Base-by-base conservation (phyloP, 768 basidiomycete genomes). In the Chalciporus piperatus region DNA sequence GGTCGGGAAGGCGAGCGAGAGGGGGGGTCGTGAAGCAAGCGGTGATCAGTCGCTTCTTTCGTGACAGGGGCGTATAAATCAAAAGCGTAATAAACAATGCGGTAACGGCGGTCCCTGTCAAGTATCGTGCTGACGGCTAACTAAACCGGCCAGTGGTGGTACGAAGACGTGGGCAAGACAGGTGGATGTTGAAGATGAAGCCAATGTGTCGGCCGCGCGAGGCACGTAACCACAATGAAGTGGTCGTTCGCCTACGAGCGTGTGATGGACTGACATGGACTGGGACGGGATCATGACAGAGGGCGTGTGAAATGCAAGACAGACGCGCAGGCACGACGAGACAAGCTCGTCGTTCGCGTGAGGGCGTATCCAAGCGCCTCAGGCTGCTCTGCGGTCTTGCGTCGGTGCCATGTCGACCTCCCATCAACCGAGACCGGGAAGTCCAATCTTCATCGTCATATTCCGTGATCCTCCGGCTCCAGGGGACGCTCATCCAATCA, bases 151-250 rank as follows among this genome's bases (percentile, higher is more conserved):
- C 30, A 28, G 41, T 47, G 49, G 58, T 58, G 59, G 61, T 47
- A 47, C 5, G 43, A 44, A 56, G 64, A 57, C 50, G 45, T 45
- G 49, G 35, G 45, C 66, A 68, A 52, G 59, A 67, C 10, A 63
- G 68, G 14, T 37, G 35, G 35, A n/a, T 66, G 61, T 57, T 13
- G 64, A 70, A 58, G 68, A 72, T 70, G 79, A 78, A 51, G 64
- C 85, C 85, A 66, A 75, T 85, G 88, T 87, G 65, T 89, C 72
- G 86, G 86, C 84, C 73, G 76, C 76, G 76, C 82, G 83, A 85
- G 79, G 78, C 78, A 83, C 84, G 82, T 75, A 82, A 85, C 86
- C 85, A 79, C 87, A 88, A 62, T 68, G 51, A 89, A 88, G 86
- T 80, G 86, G 84, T 87, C 85, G 84, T 85, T 48, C 84, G 78